phyloP scores from a whole-genome alignment of 768 basidiomycete genomes.

The Boletus pseudo-olivaceus region DNA sequence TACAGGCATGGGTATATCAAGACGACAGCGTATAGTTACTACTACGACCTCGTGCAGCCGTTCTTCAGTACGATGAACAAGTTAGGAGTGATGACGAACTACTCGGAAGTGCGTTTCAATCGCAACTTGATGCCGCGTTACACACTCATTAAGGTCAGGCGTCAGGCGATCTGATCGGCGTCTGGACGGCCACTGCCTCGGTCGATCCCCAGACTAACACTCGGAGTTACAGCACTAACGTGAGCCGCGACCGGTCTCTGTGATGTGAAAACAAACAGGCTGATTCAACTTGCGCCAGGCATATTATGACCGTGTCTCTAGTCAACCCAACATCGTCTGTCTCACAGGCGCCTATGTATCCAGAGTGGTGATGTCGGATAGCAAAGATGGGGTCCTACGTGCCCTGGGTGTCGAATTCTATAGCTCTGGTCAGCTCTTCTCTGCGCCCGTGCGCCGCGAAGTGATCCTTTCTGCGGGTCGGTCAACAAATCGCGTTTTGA shows the following conservation, averaged over 20 bases:
- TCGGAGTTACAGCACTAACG: conserved; percentile 15
- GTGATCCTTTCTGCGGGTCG: conserved; percentile 20
- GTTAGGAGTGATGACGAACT: conserved; percentile 10
- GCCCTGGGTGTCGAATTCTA: conserved; percentile 24
- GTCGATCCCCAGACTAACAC: conserved; percentile 15
- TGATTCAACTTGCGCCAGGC: conserved; percentile 1
- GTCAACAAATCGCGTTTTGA: not conserved
- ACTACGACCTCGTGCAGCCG: conserved; percentile 10
- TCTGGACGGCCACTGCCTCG: conserved; percentile 17
- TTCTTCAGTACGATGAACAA: conserved; percentile 18
- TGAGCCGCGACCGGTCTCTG: not conserved
- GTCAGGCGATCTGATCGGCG: conserved; percentile 13
- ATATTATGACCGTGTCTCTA: conserved; percentile 17
- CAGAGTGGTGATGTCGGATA: conserved; percentile 15
- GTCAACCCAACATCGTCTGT: conserved; percentile 20
- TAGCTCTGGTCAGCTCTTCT: conserved; percentile 14
- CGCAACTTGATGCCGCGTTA: not conserved
- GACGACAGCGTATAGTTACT: conserved; percentile 16
- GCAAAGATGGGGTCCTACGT: not conserved
- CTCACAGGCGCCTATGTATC: conserved; percentile 26
- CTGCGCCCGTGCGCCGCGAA: conserved; percentile 13
- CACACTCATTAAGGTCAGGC: conserved; percentile 1
- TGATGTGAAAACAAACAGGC: not conserved
- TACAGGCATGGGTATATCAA: conserved; percentile 12
- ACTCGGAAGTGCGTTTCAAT: conserved; percentile 7